A percentile compares a stretch with the other conserved stretches of the same genome.
phyloP scores from a whole-genome alignment of 441 rosid genomes.

The Manihot esculenta region DNA sequence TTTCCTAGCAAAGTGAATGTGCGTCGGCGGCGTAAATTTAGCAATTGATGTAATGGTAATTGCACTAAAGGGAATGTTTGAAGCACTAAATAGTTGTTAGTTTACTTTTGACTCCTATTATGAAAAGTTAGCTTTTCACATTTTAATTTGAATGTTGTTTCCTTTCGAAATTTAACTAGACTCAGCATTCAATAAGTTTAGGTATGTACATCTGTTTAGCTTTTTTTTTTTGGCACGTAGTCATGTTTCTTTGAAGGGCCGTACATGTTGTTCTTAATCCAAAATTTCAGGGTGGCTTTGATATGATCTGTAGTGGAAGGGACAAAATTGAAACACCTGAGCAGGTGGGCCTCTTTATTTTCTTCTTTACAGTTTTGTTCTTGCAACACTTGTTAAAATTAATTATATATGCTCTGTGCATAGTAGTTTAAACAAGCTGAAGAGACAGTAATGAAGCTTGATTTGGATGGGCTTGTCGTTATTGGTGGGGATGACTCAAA shows the following conservation, averaged over 20 bases:
- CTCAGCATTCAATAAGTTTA: background rate
- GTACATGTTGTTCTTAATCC: background rate
- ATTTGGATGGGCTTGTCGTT: conserved; percentile 90
- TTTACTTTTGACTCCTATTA: too few relatives aligned
- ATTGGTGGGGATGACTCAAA: conserved; percentile 99
- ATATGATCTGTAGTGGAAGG: conserved; percentile 99
- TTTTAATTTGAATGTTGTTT: background rate
- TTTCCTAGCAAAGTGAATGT: background rate
- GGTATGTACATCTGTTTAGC: background rate
- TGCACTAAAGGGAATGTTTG: too few relatives aligned
- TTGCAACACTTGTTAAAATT: conserved; percentile 7
- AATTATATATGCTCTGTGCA: conserved; percentile 13
- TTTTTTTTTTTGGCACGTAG: background rate
- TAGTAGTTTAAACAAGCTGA: conserved; percentile 96
- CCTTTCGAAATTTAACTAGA: background rate
- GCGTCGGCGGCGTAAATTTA: too few relatives aligned
- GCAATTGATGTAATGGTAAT: too few relatives aligned
- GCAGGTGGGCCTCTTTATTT: conserved; percentile 51
- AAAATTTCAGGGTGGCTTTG: conserved; percentile 85
- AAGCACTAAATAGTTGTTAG: too few relatives aligned
- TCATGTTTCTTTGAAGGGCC: background rate
- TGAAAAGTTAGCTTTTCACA: too few relatives aligned
- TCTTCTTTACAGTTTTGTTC: background rate
- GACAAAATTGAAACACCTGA: conserved; percentile 99
- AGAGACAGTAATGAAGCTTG: conserved; percentile 83